Evolutionary conservation across 2,329 filamentous ascomycete genomes (phyloP), one percentile per base, ranked within the genome.

Genomic region (Ampelomyces quisqualis): DNA sequence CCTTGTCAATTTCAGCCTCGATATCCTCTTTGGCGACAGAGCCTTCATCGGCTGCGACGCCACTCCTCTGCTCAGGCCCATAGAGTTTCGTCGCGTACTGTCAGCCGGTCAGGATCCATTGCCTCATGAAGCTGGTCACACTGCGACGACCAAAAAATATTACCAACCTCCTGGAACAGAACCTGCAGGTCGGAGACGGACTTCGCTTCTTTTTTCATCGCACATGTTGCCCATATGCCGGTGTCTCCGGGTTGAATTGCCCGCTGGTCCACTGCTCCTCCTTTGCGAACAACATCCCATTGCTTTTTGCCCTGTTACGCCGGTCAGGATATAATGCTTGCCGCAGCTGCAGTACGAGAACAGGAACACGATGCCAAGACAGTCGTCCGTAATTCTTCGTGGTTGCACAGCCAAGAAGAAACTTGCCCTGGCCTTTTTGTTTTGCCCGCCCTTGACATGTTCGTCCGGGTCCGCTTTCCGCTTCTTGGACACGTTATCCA

Each of bases 151-250:
- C 31, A 23, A 14, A 27, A 31, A 34, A 40, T 32, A 14, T 28
- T 11, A 61, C 73, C 46, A 68, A 86, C 84, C 71, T 85, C 77
- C 29, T 84, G 76, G 57, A 88, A 85, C 15, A 90, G 70, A 43
- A 77, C 69, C 42, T 74, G 75, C 48, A 90, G 75, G 62, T 91
- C 87, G 34, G 76, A 73, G 2, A 85, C 77, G 10, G 86, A 85
- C 65, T 82, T 85, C 28, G 74, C 75, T 67, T 88, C 85, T 71
- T 86, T 84, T 51, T 80, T 80, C 60, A 84, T 79, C 36, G 84
- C 81, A 62, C 85, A 90, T 0, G 86, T 90, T 19, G 84, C 83
- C 85, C 86, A 91, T 43, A 91, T 82, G 4, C 87, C 87, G 37
- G 77, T 73, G 57, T 90, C 85, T 4, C 86, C 85, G 4, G 84